phyloP scores from a whole-genome alignment of 176 grass and related monocot species.

The Hordeum vulgare region DNA sequence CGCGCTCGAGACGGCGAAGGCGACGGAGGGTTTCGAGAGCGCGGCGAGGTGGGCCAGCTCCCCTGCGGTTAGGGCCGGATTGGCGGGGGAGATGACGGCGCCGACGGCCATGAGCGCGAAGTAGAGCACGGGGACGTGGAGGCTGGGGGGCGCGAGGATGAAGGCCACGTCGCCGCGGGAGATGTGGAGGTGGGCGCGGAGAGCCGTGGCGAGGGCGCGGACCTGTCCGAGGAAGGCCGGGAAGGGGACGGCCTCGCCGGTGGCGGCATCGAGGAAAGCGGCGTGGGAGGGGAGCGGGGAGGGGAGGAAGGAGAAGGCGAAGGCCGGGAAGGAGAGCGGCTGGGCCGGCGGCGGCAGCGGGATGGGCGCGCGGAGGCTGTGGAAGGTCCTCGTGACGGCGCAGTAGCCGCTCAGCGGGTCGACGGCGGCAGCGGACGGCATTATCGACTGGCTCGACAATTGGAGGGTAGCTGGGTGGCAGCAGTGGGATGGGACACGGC shows the following conservation, averaged over 20 bases:
- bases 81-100: conserved; percentile 36
- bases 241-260: conserved; percentile 18
- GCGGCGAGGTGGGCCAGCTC: conserved; percentile 27
- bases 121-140: conserved; percentile 44
- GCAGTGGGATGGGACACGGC: too few relatives aligned
- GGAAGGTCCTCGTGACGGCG: conserved; percentile 36
- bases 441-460: not conserved
- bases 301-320: conserved; percentile 36
- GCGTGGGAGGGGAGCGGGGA: conserved; percentile 31
- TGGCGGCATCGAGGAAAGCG: conserved; percentile 32
- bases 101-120: conserved; percentile 45
- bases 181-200: not conserved
- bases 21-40: conserved; percentile 37
- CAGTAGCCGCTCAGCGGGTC: conserved; percentile 56
- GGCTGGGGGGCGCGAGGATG: conserved; percentile 28
- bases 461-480: too few relatives aligned
- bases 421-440: conserved; percentile 1
- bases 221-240: conserved; percentile 11
- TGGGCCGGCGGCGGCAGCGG: conserved; percentile 5
- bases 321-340: conserved; percentile 32
- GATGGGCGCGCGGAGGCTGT: conserved; percentile 33
- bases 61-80: conserved; percentile 33
- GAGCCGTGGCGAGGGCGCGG: conserved; percentile 25
- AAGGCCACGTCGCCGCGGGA: conserved; percentile 41
- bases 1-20: conserved; percentile 20